phyloP scores from a whole-genome alignment of 768 basidiomycete species.

The Leccinum truebloodii region DNA sequence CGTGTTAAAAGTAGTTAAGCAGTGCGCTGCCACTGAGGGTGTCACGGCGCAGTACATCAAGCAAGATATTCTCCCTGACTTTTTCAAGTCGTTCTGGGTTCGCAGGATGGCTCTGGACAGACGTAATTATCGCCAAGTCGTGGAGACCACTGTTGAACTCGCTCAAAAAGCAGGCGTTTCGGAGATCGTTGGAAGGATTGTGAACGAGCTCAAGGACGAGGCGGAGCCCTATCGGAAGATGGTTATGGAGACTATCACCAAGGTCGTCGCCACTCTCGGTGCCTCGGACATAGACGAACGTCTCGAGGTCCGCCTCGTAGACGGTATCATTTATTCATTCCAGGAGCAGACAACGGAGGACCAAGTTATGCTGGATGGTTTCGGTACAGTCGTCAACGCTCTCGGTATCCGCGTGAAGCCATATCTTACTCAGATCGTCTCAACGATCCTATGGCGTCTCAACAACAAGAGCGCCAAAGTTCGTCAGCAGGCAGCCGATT shows the following conservation, averaged over 20 bases:
- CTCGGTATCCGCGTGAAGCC: conserved; percentile 97
- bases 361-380: conserved; percentile 98
- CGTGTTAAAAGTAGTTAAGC: conserved; percentile 97
- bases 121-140: conserved; percentile 95
- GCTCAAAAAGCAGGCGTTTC: conserved; percentile 97
- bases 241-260: conserved; percentile 99
- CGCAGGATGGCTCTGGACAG: conserved; percentile 96
- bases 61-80: conserved; percentile 97
- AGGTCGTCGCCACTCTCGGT: conserved; percentile 89
- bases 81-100: conserved; percentile 99
- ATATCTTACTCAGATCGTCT: conserved; percentile 97
- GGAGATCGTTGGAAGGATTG: conserved; percentile 87
- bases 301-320: conserved; percentile 90
- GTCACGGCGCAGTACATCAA: conserved; percentile 96
- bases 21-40: conserved; percentile 98
- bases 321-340: conserved; percentile 99
- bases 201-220: conserved; percentile 59
- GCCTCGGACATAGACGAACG: conserved; percentile 98
- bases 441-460: conserved; percentile 97
- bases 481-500: conserved; percentile 97
- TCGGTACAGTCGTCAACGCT: conserved; percentile 96
- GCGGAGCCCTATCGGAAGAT: conserved; percentile 92
- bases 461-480: conserved; percentile 99
- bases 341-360: conserved; percentile 99
- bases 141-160: conserved; percentile 97